Evolutionary conservation across 129 eudicot species (phyloP).

Genomic region (Oenanthe sinensis): DNA sequence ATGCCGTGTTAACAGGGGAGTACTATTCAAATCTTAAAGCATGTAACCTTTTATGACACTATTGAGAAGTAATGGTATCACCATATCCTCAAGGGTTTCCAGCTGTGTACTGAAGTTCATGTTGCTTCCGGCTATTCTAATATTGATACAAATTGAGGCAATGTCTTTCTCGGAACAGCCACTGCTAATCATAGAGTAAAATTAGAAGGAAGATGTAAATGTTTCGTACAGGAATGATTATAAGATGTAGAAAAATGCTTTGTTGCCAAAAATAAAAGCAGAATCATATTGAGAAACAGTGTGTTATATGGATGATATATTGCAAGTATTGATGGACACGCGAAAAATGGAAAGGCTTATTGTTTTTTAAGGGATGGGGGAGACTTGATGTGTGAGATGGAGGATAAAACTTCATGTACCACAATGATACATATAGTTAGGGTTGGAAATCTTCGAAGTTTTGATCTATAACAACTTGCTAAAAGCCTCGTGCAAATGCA

Average conservation of each 20-base stretch:
- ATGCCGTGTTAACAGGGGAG: not conserved
- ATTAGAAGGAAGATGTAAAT: not conserved
- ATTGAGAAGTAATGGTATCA: conserved; percentile 63
- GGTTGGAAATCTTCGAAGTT: not conserved
- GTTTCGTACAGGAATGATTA: not conserved
- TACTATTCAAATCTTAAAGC: not conserved
- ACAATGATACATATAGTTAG: not conserved
- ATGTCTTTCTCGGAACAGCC: conserved; percentile 28
- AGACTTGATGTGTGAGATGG: not conserved
- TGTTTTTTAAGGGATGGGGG: not conserved
- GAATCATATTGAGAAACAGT: not conserved
- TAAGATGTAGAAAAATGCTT: not conserved
- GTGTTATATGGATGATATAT: not conserved
- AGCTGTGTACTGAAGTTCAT: conserved; percentile 16
- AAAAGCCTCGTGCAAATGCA: not conserved
- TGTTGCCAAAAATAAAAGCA: not conserved
- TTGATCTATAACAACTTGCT: not conserved
- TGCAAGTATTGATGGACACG: not conserved
- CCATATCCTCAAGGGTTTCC: conserved; percentile 49
- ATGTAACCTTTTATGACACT: conserved; percentile 72
- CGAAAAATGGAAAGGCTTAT: not conserved
- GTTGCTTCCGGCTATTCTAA: conserved; percentile 31
- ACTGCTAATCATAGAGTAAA: conserved; percentile 36
- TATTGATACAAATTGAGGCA: conserved; percentile 47
- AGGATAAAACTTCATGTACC: not conserved